Evolutionary conservation across 2,329 filamentous ascomycete species (phyloP).

Genomic region (Cladosporium sp.): DNA sequence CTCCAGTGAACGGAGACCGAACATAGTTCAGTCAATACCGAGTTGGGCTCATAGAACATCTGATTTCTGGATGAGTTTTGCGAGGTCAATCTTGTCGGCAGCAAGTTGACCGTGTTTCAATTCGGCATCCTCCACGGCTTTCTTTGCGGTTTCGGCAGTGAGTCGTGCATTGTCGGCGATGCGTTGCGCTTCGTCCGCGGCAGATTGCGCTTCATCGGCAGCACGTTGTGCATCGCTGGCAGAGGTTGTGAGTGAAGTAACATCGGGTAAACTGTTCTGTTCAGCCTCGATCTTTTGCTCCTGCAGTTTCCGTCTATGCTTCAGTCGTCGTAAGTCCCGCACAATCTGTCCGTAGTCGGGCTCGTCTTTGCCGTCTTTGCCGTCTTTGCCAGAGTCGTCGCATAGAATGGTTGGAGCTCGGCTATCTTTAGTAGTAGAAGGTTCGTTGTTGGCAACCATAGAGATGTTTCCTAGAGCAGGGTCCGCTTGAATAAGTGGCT

Average conservation of each 20-base stretch:
- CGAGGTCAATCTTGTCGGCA: not conserved
- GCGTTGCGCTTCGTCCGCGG: not conserved
- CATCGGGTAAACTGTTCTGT: constrained; percentile 16
- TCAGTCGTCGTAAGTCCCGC: not conserved
- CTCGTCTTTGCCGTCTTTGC: not conserved
- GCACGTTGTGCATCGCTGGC: not conserved
- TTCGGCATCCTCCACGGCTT: not conserved
- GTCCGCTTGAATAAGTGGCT: not conserved
- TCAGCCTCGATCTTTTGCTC: constrained; percentile 30
- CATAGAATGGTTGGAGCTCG: not conserved
- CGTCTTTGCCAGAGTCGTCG: not conserved
- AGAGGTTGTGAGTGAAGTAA: not conserved
- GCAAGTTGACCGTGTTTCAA: not conserved
- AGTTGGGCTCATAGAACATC: not conserved
- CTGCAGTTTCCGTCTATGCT: constrained; percentile 26
- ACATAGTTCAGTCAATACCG: not conserved
- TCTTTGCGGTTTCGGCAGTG: not conserved
- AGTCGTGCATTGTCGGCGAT: not conserved
- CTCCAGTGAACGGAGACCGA: too few relatives aligned
- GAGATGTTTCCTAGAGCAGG: not conserved
- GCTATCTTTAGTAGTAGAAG: not conserved
- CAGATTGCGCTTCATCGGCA: not conserved
- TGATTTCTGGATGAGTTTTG: not conserved
- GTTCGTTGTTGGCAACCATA: not conserved
- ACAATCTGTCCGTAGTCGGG: not conserved